Evolutionary conservation across 2,329 filamentous ascomycete species (phyloP), one percentile per base, ranked within the genome.

Genomic region (Teratosphaeria epicoccoides): DNA sequence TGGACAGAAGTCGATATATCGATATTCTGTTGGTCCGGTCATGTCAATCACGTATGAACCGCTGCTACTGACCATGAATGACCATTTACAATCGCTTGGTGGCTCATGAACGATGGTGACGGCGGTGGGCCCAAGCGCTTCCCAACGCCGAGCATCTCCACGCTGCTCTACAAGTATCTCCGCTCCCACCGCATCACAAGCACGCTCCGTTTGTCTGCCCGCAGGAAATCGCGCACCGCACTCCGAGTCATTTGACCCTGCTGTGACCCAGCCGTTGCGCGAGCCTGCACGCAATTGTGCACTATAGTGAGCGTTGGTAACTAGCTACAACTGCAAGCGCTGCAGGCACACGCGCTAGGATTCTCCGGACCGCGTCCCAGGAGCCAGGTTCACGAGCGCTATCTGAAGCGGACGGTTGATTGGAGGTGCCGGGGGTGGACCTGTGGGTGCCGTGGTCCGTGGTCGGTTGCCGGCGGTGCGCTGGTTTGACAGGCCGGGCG

Each of bases 141-240:
- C 25, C 25, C 44, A 2, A 6, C 14, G 22, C 46, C 50, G 52
- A 57, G 47, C 51, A 50, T 50, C 51, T 53, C 51, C 51, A 50
- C 48, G n/a, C 11, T 22, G 22, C 25, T 9, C 9, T 26, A 3
- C 12, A 46, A 17, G 45, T 28, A 11, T 20, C 33, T 24, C 44
- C 20, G 43, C 20, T 12, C 14, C 14, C 6, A 25, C 23, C 20
- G 49, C 49, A 51, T 47, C 43, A 51, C 49, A 51, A 51, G 17
- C 24, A 23, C n/a, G n/a, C 46, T 43, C 20, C 26, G 29, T 49
- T 52, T 49, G 50, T 45, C 24, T 7, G 45, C 45, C 10, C 29
- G 49, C 43, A 37, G 33, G 33, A 40, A 40, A 14, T 7, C 4
- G 33, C 33, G 33, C 33, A 44, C 48, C 23, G n/a, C 7, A 20